Evolutionary conservation across 1,284 basidiomycete genomes (phyloP), one percentile per base, ranked within the genome.

Genomic region (Sphaerobolus stellatus): DNA sequence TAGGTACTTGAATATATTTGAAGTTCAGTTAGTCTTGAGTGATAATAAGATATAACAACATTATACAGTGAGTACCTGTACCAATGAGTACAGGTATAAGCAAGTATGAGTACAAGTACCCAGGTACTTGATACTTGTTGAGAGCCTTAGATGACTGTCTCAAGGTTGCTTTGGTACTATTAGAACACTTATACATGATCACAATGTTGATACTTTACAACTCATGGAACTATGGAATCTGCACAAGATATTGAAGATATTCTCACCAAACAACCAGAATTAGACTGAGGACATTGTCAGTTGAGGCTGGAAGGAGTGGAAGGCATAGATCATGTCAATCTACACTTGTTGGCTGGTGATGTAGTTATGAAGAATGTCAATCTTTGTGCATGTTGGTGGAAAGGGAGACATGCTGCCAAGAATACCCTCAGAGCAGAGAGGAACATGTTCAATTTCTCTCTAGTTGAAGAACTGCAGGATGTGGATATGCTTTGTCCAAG

Each of bases 251-350:
- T 68, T 0, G 54, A 66, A 0, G 70, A 64, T 24, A 74, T 74
- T 9, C 59, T 72, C 2, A 65, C 65, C 0, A 57, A 68, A 43
- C 64, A 73, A 55, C 71, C 72, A 1, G 60, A 73, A 2, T 75
- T 71, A 72, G 71, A 73, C 48, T 57, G 58, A 9, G 27, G 61
- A 1, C 68, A 71, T 20, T 59, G 64, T 14, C 61, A 66, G 1
- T 64, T 71, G 8, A 61, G 61, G 22, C 46, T 48, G 13, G 8
- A 31, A 16, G 46, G 27, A 13, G 28, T 14, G 8, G 46, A 48
- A 8, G 43, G 43, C 13, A 24, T 52, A 11, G 50, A 52, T 22
- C 50, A 52, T 46, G 11, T 47, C 16, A 52, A 52, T 27, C 50
- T 41, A 8, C 13, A 13, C 11, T 52, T 41, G 24, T 52, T 38